Base-by-base conservation (phyloP, 2,329 filamentous ascomycete species). In the Pseudocercospora pini-densiflorae region DNA sequence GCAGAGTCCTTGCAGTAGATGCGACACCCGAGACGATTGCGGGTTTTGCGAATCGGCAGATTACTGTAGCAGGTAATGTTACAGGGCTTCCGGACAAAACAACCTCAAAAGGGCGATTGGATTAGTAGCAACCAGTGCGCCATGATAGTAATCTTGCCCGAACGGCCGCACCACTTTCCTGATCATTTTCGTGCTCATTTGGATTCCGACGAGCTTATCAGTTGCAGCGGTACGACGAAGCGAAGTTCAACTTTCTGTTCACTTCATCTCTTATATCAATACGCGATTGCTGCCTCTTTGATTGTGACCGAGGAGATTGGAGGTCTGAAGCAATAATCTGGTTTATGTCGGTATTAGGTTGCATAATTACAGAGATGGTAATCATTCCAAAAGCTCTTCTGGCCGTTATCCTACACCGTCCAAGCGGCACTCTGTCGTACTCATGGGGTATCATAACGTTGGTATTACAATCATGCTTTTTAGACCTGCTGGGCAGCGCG, bases 401-500 rank as follows among this genome's bases (percentile, higher is more conserved):
- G 16, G 57, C 36, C 57, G 19, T 59, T 45, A 45, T 59, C 31
- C 36, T 59, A 59, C 57, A 29, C 57, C 57, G 33, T 47, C 33
- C 33, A 59, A 43, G 33, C 31, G 36, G 33, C 23, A 33, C 14
- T 24, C 47, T 51, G 23, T 55, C 51, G 27, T 55, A 59, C 40
- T 59, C 40, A 29, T 59, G 33, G 57, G 57, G 59, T 61, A 61
- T 61, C 27, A 33, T 49, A 31, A 61, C n/a, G 55, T 33, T 6
- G 23, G 21, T n/a, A 31, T 31, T 27, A 31, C 12, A 55, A 33
- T n/a, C 36, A 33, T 21, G 36, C 21, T 29, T 47, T 62, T 66
- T 69, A 71, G 21, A 71, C 71, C 24, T 59, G 45, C 64, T 74
- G 70, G 33, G 60, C 76, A 36, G 71, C 73, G 60, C 79, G 78